phyloP scores from a whole-genome alignment of 441 rosid species.

The Pelargonium cotyledonis region DNA sequence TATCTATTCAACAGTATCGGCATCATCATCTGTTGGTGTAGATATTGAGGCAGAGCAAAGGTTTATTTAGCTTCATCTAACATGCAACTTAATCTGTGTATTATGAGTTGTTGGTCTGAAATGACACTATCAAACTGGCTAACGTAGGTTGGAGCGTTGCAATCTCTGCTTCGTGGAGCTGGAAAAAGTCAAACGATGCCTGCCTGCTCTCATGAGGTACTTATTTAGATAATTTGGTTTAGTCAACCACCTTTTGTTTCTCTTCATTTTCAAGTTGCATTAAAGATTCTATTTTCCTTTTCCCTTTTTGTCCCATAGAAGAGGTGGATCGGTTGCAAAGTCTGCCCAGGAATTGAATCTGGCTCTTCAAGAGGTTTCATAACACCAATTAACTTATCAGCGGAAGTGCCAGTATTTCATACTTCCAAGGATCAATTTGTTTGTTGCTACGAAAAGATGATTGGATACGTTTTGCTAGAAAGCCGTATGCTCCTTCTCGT shows the following conservation, averaged over 20 bases:
- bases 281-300: not conserved
- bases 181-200: constrained; percentile 68
- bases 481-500: constrained; percentile 18
- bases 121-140: not conserved
- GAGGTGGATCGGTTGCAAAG: constrained; percentile 76
- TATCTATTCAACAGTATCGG: constrained; percentile 51
- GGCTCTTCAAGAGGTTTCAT: constrained; percentile 69
- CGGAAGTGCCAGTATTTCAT: constrained; percentile 15
- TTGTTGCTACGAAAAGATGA: constrained; percentile 23
- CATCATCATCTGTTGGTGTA: constrained; percentile 46
- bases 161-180: constrained; percentile 80
- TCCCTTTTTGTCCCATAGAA: constrained; percentile 32
- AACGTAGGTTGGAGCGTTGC: constrained; percentile 76
- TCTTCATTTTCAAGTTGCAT: constrained; percentile 1
- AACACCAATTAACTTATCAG: constrained; percentile 13
- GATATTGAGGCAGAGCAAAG: constrained; percentile 98
- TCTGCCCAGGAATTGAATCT: constrained; percentile 75
- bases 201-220: constrained; percentile 63
- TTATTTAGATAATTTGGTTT: constrained; percentile 11
- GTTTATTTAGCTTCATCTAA: constrained; percentile 31
- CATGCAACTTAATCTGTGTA: not conserved
- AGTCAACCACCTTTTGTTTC: not conserved
- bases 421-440: constrained; percentile 22
- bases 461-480: not conserved
- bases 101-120: not conserved